Base-by-base conservation (phyloP, 306 rosid genomes). In the Dryas octopetala region DNA sequence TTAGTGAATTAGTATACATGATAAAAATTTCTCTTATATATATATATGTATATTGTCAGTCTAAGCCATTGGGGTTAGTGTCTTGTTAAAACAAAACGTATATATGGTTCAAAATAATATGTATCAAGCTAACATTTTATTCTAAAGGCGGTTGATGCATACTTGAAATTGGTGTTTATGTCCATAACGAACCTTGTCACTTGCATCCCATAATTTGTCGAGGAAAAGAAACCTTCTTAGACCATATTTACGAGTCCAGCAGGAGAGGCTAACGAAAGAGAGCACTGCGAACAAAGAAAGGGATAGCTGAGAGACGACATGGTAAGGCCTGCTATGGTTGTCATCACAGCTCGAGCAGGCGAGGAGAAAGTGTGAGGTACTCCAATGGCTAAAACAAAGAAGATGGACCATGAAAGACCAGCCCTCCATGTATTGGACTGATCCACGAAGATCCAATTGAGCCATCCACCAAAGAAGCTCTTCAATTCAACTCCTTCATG, bases 271-370 rank as follows among this genome's bases (percentile, higher is more conserved):
- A 11, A 85, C 0, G 83, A 91, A 95, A 0, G 99, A 90, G 16
- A 90, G 68, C 3, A 79, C 61, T 0, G 97, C 89, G 9, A 83
- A 84, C 0, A 83, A 51, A 12, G 99, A 78, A 1, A 95, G 88
- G 23, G 93, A 89, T 4, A 83, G 53, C 80, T 95, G 97, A 1
- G 88, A 97, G 0, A 86, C 91, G 1, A 84, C 32, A 63, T 89
- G 96, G 53, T 90, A 95, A 13, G 99, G 99, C 32, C 97, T 81
- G 58, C 70, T 66, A 11, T 91, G 93, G 77, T 92, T 84, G 11
- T 63, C 83, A 5, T 95, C 97, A 67, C 99, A 95, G 78, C 66
- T 76, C 0, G 88, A 46, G 76, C 99, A 95, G 14, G 69, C 23
- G 6, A 95, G 97, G 48, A 88, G 79, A 28, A 91, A 89, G 79